Evolutionary conservation across 164 flowering plant species (phyloP), one percentile per base, ranked within the genome.

Genomic region (Hamamelis virginiana): DNA sequence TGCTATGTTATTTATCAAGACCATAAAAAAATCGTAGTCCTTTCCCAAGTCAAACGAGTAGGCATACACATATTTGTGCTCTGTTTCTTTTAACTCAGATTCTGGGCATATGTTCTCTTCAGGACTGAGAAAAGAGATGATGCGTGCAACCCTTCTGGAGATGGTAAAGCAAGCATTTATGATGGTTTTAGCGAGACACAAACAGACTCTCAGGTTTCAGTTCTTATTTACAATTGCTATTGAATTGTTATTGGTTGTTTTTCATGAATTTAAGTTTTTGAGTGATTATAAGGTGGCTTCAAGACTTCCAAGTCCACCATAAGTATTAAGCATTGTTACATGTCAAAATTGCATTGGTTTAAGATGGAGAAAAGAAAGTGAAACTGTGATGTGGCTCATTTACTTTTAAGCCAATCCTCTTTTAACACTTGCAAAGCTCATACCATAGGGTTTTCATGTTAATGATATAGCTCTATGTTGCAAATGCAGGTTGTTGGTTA

Each of bases 171-270:
- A 59, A 78, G 76, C 64, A 66, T 74, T 47, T 84, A 79, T 67
- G 93, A 89, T 76, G 83, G 86, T 45, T 95, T 91, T 66, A 92
- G 93, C 79, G 99, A 95, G 84, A 91, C 99, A 33, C 99, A 92
- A 76, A 89, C 96, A 4, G 99, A 95, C 9, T 91, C 97, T 78
- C 99, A 95, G 98, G 98, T 95, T 52, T 50, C 47, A 21, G 25
- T 51, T 66, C 55, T 1, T 33, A 9, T 52, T 63, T n/a, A n/a
- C 26, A 43, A 48, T 16, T n/a, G n/a, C 19, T 46, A 14, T 11
- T 65, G 15, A 33, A 33, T 33, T 33, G 10, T 66, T 8, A 21
- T 56, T 23, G 16, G 22, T 72, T 38, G 22, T 27, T 66, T 47
- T 33, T 19, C 13, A 19, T 43, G 52, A 14, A 26, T 21, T 1